phyloP scores from a whole-genome alignment of 1,139 yeast species.

The Arxiozyma slooffiae region DNA sequence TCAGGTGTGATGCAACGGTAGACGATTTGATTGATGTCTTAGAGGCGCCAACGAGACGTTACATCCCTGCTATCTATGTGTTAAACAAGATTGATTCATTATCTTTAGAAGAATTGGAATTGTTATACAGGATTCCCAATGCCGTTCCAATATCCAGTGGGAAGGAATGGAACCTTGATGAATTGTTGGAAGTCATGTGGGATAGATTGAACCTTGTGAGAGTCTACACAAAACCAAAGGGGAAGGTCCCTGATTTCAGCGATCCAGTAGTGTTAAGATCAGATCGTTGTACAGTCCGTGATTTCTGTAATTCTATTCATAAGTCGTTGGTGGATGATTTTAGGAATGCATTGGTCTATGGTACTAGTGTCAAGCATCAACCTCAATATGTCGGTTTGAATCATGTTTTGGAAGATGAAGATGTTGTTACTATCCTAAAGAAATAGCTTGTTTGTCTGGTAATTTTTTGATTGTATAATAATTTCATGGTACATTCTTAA shows the following conservation, averaged over 20 bases:
- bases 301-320: slow-evolving; percentile 93
- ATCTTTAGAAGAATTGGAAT: slow-evolving; percentile 83
- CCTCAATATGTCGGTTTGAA: slow-evolving; percentile 91
- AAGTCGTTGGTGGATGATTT: slow-evolving; percentile 88
- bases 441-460: too few species aligned
- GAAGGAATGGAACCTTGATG: slow-evolving; percentile 94
- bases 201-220: slow-evolving; percentile 77
- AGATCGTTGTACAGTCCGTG: slow-evolving; percentile 79
- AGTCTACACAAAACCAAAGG: slow-evolving; percentile 95
- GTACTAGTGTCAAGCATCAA: slow-evolving; percentile 90
- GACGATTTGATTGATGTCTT: slow-evolving; percentile 92
- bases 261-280: slow-evolving; percentile 89
- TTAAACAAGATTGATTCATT: slow-evolving; percentile 92
- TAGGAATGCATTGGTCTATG: slow-evolving; percentile 83
- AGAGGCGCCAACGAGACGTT: slow-evolving; percentile 80
- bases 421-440: slow-evolving; percentile 89
- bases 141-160: slow-evolving; percentile 96
- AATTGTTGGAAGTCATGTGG: slow-evolving; percentile 92
- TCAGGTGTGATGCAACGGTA: slow-evolving; percentile 94
- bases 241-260: slow-evolving; percentile 80
- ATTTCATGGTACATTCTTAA: too few species aligned
- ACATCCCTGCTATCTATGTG: slow-evolving; percentile 90
- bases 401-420: slow-evolving; percentile 84
- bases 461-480: too few species aligned
- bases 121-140: slow-evolving; percentile 82